phyloP scores from a whole-genome alignment of 371 early-diverging fungal species.

The Saksenaea oblongispora region DNA sequence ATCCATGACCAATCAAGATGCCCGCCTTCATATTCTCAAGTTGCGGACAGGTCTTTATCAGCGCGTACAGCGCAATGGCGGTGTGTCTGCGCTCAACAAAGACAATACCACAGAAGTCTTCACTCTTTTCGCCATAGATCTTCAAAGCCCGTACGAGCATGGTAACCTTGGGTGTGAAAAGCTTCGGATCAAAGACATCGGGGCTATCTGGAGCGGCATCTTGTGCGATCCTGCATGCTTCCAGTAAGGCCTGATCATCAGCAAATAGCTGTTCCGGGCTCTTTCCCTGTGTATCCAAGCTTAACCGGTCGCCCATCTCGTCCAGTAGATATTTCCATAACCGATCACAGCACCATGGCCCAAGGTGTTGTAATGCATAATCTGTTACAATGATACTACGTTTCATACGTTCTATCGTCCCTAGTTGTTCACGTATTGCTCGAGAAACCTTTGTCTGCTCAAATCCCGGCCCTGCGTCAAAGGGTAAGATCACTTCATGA shows the following conservation, averaged over 20 bases:
- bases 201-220: constrained; percentile 29
- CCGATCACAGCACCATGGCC: constrained; percentile 69
- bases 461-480: constrained; percentile 40
- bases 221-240: constrained; percentile 24
- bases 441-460: constrained; percentile 42
- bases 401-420: constrained; percentile 30
- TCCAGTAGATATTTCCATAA: constrained; percentile 51
- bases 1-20: constrained; percentile 74
- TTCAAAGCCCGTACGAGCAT: constrained; percentile 58
- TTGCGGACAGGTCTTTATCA: constrained; percentile 45
- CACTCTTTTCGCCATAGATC: constrained; percentile 21
- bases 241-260: constrained; percentile 27
- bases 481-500: constrained; percentile 53
- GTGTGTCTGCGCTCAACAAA: constrained; percentile 80
- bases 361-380: constrained; percentile 50
- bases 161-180: constrained; percentile 64
- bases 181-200: constrained; percentile 15
- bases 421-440: constrained; percentile 40
- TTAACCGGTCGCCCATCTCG: constrained; percentile 26
- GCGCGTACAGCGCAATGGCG: constrained; percentile 60
- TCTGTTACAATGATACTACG: constrained; percentile 38
- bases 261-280: constrained; percentile 24
- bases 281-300: constrained; percentile 15
- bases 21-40: constrained; percentile 51
- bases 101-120: constrained; percentile 80